A percentile compares a stretch with the other conserved stretches of the same genome.
Evolutionary conservation across 2,329 filamentous ascomycete species (phyloP).

Genomic region (Cladosporium austrohemisphaericum): DNA sequence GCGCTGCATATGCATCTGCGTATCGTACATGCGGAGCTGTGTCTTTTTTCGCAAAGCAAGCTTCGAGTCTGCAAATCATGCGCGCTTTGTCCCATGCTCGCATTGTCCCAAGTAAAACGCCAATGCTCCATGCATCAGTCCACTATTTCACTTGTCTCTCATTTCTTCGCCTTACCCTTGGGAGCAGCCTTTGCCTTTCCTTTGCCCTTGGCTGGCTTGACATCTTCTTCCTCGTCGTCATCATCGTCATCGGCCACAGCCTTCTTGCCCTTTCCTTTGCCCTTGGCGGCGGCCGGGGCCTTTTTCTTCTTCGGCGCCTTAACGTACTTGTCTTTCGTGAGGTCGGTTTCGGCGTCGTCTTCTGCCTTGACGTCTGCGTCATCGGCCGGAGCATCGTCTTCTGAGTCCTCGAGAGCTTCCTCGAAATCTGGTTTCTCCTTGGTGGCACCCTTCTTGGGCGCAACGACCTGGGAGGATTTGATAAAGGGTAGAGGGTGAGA

Average conservation of each 20-base stretch:
- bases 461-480: slow-evolving; percentile 76
- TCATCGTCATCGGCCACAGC: slow-evolving; percentile 75
- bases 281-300: slow-evolving; percentile 45
- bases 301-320: slow-evolving; percentile 78
- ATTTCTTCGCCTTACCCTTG: slow-evolving; percentile 11
- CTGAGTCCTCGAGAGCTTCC: slow-evolving; percentile 91
- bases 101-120: too few species aligned
- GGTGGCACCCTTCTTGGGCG: slow-evolving; percentile 65
- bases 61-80: too few species aligned
- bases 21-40: too few species aligned
- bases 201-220: slow-evolving; percentile 42
- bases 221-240: slow-evolving; percentile 42
- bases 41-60: too few species aligned
- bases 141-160: neutral
- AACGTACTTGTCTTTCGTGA: slow-evolving; percentile 95
- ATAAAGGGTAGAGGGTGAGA: slow-evolving; percentile 92
- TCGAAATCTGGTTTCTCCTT: slow-evolving; percentile 87
- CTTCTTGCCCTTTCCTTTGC: slow-evolving; percentile 41
- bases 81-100: neutral
- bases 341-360: slow-evolving; percentile 73
- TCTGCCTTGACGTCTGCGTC: slow-evolving; percentile 44
- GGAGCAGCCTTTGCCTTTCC: slow-evolving; percentile 34
- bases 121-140: too few species aligned
- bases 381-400: slow-evolving; percentile 44
- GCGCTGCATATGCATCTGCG: too few species aligned